A percentile compares a stretch with the other conserved stretches of the same genome.
Conservation (phyloP, 768 basidiomycete genomes). For the Phylloporus arenicola region DNA sequence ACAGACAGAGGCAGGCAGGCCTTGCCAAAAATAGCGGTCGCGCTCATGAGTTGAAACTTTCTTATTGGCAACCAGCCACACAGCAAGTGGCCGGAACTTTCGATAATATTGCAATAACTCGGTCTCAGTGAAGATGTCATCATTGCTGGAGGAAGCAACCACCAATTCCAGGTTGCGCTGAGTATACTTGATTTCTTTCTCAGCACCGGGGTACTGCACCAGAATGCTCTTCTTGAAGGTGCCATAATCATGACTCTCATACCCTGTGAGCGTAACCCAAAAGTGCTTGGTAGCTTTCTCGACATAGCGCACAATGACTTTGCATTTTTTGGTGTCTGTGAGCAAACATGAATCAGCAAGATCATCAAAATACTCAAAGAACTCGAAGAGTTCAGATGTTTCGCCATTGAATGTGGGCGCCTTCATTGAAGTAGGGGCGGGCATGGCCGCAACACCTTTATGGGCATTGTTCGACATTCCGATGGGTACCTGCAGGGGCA, state of each 20-base stretch:
- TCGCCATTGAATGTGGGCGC: neutral
- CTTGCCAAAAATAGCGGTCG: neutral
- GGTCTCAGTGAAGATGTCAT: constrained; percentile 1
- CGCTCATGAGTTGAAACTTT: constrained; percentile 1
- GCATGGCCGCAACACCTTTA: neutral
- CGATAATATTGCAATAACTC: neutral
- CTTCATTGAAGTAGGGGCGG: neutral
- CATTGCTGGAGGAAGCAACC: neutral
- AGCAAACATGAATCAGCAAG: neutral
- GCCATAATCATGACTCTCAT: neutral
- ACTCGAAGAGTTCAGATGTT: constrained; percentile 1
- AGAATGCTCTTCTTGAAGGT: constrained; percentile 1
- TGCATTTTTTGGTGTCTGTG: constrained; percentile 1
- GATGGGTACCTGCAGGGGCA: no score
- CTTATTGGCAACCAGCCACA: neutral
- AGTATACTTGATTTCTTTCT: constrained; percentile 1
- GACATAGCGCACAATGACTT: neutral
- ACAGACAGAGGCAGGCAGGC: neutral
- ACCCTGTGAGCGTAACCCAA: constrained; percentile 2
- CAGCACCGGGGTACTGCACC: neutral
- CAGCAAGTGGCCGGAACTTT: neutral
- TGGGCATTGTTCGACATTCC: no score
- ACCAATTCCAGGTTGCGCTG: neutral
- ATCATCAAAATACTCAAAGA: constrained; percentile 3
- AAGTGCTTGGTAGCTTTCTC: neutral